These are phyloP conservation scores for Eucalyptus paniculata DNA, from an alignment of 345 rosid species.

Conservation along the genomic window DNA sequence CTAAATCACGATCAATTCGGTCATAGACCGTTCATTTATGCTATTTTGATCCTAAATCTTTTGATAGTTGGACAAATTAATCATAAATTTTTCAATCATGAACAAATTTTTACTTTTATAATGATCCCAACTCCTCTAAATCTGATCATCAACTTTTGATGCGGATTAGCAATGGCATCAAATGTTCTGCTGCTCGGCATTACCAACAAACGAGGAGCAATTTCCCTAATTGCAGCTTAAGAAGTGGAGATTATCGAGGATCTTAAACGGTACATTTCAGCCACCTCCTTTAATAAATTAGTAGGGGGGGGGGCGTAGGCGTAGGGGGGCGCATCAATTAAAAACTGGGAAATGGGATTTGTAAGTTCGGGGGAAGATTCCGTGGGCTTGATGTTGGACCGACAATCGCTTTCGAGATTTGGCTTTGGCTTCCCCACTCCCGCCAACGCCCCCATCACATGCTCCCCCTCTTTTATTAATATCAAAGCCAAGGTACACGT, in stretches of 20 bases:
- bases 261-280: not conserved
- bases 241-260: not conserved
- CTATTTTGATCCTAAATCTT: accelerated
- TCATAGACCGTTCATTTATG: accelerated
- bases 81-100: too few relatives aligned
- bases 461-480: not conserved
- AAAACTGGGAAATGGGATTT: not conserved
- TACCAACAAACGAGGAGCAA: not conserved
- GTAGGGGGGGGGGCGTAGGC: too few relatives aligned
- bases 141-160: not conserved
- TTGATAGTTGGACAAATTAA: too few relatives aligned
- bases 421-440: not conserved
- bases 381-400: slow-evolving; percentile 13
- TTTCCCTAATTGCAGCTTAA: not conserved
- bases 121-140: not conserved
- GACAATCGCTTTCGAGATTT: not conserved
- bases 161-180: not conserved
- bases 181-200: not conserved
- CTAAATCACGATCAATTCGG: too few relatives aligned
- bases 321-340: not conserved
- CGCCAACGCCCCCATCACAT: not conserved
- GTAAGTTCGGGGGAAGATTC: not conserved
- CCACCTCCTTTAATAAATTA: not conserved
- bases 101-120: not conserved
- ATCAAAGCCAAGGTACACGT: not conserved